phyloP scores from a whole-genome alignment of 768 basidiomycete genomes.

The Porpolomopsis calyptriformis region DNA sequence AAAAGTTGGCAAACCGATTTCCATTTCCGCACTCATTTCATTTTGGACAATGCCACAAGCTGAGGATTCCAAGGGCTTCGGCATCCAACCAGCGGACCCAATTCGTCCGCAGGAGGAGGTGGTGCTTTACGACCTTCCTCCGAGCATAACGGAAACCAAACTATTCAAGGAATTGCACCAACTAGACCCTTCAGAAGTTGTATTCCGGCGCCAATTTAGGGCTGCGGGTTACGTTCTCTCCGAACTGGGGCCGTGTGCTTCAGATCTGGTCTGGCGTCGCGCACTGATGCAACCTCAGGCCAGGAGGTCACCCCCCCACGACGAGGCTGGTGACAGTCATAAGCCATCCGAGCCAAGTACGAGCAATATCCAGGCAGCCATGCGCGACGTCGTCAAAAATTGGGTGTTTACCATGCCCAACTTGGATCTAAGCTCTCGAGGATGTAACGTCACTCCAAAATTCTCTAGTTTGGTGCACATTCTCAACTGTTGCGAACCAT shows the following conservation, averaged over 20 bases:
- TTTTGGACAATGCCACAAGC: too few species aligned
- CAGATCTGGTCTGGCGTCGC: slow-evolving; percentile 60
- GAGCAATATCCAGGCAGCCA: slow-evolving; percentile 15
- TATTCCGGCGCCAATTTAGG: slow-evolving; percentile 34
- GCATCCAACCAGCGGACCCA: slow-evolving; percentile 25
- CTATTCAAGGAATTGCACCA: slow-evolving; percentile 39
- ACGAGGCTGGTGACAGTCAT: slow-evolving; percentile 22
- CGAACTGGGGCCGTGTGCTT: slow-evolving; percentile 58
- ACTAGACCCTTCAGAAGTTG: slow-evolving; percentile 29
- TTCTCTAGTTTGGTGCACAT: slow-evolving; percentile 50
- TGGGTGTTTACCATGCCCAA: slow-evolving; percentile 61
- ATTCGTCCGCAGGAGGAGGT: slow-evolving; percentile 41
- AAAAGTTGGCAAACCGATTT: too few species aligned
- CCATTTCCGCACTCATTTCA: too few species aligned
- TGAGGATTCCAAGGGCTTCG: slow-evolving; percentile 28
- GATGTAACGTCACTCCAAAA: slow-evolving; percentile 63
- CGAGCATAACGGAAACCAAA: slow-evolving; percentile 25
- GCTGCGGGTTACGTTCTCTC: slow-evolving; percentile 35
- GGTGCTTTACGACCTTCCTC: slow-evolving; percentile 38
- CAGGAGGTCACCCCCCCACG: slow-evolving; percentile 21
- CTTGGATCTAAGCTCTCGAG: slow-evolving; percentile 40
- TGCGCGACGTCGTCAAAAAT: slow-evolving; percentile 39
- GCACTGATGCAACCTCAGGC: slow-evolving; percentile 33
- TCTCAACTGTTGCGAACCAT: slow-evolving; percentile 42
- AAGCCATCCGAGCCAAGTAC: slow-evolving; percentile 10